A percentile compares a stretch with the other conserved stretches of the same genome.
Evolutionary conservation across 192 early-diverging fungal genomes (phyloP).

Genomic region (Diversispora epigaea): DNA sequence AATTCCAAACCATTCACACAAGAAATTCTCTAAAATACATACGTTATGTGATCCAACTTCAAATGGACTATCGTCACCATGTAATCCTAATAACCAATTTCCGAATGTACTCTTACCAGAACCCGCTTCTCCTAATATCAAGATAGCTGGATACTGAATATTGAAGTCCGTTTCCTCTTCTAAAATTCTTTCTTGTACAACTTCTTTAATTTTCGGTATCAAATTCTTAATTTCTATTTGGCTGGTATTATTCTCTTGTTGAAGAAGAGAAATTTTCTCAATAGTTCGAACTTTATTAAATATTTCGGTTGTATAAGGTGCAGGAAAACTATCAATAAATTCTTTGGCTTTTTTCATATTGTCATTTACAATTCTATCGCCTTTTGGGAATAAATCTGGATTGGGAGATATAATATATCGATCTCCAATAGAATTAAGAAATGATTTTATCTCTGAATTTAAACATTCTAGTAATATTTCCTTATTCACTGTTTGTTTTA

Average conservation of each 20-base stretch:
- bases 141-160: no score
- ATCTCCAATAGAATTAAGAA: not conserved
- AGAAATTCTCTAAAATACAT: not conserved
- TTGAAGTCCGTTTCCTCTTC: no score
- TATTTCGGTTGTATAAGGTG: not conserved
- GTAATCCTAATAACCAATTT: constrained; percentile 9
- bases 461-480: not conserved
- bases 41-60: not conserved
- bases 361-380: not conserved
- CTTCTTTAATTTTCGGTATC: no score
- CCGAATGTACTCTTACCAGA: constrained; percentile 5
- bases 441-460: not conserved
- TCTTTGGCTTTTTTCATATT: not conserved
- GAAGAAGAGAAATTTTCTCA: not conserved
- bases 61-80: not conserved
- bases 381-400: not conserved
- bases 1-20: not conserved
- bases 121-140: not conserved
- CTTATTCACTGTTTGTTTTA: not conserved
- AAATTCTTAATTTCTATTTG: no score
- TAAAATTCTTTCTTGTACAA: no score
- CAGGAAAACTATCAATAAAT: not conserved
- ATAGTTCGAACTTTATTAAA: not conserved
- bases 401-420: constrained; percentile 1
- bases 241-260: no score